Evolutionary conservation across 192 early-diverging fungal genomes (phyloP), one percentile per base, ranked within the genome.

Genomic region (Chytriomyces confervae): DNA sequence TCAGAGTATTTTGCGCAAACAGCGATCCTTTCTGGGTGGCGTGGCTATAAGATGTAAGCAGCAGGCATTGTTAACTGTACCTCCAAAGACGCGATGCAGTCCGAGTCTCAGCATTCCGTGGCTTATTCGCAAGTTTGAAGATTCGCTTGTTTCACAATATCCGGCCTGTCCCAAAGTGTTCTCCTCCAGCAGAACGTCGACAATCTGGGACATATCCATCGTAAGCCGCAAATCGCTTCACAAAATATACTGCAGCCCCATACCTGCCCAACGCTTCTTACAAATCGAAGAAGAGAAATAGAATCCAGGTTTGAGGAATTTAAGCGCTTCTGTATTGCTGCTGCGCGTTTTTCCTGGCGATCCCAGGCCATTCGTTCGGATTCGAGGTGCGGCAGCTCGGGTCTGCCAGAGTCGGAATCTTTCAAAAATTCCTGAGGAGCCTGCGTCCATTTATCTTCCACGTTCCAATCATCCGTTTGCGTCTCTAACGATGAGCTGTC

Each of bases 391-490:
- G 83, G 77, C 36, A 81, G 61, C 7, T 70, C 16, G 6, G 77
- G 62, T 48, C 77, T 69, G 8, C 82, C 78, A n/a, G 46, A 44
- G 5, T 67, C 85, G 0, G 27, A 64, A 44, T 86, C 86, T 11
- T 68, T 66, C 27, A 85, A 63, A 13, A 69, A 49, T 18, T 84
- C 82, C 13, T 79, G 81, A 10, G 85, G 84, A 23, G 82, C 81
- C 63, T 89, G 84, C 46, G 75, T 79, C 85, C 88, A 89, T 65
- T 78, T 75, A 63, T 81, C 79, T 50, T 80, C 80, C 3, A 84
- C 70, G 43, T n/a, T 46, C 81, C 81, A 84, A 51, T 82, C 80
- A 27, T 89, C 88, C 13, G 85, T 84, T 77, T 87, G 88, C 5
- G 46, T 44, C 20, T 87, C 88, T 8, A 66, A 7, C 5, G 74